Evolutionary conservation across 164 flowering plant genomes (phyloP).

Genomic region (Sextonia rubra): DNA sequence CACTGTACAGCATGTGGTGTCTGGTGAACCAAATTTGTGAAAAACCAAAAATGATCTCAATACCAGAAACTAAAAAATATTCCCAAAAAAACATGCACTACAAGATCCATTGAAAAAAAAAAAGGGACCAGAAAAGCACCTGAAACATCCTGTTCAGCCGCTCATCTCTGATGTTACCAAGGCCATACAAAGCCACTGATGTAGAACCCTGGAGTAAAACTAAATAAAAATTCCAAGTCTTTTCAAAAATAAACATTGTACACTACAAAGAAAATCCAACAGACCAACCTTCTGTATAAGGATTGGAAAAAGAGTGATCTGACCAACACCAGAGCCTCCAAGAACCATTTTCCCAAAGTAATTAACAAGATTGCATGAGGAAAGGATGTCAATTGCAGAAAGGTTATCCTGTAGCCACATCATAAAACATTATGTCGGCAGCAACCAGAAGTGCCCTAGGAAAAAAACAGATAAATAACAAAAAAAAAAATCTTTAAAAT

Average conservation of each 20-base stretch:
- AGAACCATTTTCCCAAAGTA: conserved; percentile 98
- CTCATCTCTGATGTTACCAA: conserved; percentile 97
- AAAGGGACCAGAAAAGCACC: conserved; percentile 32
- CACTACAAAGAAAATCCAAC: neutral
- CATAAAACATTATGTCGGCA: conserved; percentile 10
- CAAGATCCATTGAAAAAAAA: neutral
- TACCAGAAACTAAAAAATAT: neutral
- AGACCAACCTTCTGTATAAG: conserved; percentile 79
- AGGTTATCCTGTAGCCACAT: conserved; percentile 77
- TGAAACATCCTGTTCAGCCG: conserved; percentile 98
- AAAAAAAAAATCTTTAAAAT: neutral
- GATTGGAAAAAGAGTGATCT: conserved; percentile 82
- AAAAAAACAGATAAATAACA: neutral
- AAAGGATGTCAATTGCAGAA: conserved; percentile 94
- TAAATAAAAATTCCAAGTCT: conserved; percentile 5
- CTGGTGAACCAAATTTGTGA: conserved; percentile 29
- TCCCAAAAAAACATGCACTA: neutral
- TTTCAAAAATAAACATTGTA: neutral
- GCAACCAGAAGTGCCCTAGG: neutral
- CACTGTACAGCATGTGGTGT: conserved; percentile 99
- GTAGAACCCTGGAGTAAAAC: conserved; percentile 71
- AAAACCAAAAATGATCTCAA: neutral
- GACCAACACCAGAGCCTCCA: conserved; percentile 99
- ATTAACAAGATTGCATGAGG: conserved; percentile 96
- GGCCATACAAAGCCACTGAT: conserved; percentile 91